These are phyloP conservation scores for Hanseniaspora sp. DNA, from an alignment of 1,139 yeast genomes.

Conservation along the genomic window DNA sequence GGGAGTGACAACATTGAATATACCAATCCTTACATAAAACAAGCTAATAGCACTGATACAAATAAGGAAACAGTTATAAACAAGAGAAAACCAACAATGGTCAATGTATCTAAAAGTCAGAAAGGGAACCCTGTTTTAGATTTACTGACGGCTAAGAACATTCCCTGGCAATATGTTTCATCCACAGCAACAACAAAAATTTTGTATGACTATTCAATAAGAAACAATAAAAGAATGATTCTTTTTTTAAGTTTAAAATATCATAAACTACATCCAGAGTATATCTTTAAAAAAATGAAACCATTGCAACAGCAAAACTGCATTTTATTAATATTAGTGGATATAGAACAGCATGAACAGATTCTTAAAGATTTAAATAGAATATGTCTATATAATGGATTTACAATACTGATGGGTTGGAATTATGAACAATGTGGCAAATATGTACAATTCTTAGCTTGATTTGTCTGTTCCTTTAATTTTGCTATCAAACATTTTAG, in stretches of 20 bases:
- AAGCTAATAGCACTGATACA: neutral
- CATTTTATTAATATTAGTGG: conserved; percentile 62
- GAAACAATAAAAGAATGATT: conserved; percentile 51
- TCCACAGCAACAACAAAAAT: conserved; percentile 32
- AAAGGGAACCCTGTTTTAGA: conserved; percentile 50
- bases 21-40: conserved; percentile 2
- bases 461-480: conserved; percentile 31
- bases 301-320: conserved; percentile 46
- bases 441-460: conserved; percentile 36
- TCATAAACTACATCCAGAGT: conserved; percentile 80
- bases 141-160: conserved; percentile 33
- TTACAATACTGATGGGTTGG: conserved; percentile 69
- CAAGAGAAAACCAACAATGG: conserved; percentile 23
- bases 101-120: conserved; percentile 45
- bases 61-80: neutral
- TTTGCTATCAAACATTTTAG: conserved; percentile 51
- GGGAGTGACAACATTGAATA: conserved; percentile 5
- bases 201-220: conserved; percentile 56
- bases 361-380: conserved; percentile 58
- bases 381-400: conserved; percentile 57
- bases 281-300: conserved; percentile 59
- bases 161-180: conserved; percentile 40
- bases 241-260: conserved; percentile 62
- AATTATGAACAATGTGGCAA: conserved; percentile 77
- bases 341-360: conserved; percentile 64